Evolutionary conservation across 495 filamentous ascomycete genomes (phyloP).

Genomic region (Penicillium salamii): DNA sequence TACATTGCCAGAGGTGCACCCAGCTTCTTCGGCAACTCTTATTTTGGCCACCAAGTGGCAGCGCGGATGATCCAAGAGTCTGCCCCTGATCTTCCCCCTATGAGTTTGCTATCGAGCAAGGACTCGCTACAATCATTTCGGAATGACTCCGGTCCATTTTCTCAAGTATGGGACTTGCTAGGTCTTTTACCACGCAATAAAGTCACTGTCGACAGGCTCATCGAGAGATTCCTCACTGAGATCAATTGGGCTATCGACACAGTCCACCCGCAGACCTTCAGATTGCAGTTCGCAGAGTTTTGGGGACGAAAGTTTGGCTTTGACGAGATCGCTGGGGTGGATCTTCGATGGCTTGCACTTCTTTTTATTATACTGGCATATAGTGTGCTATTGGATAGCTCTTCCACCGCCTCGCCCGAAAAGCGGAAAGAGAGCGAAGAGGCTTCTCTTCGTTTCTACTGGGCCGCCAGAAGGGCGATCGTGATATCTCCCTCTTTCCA

Average conservation of each 20-base stretch:
- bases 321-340: slow-evolving; percentile 14
- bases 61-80: slow-evolving; percentile 17
- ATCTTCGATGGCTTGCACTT: slow-evolving; percentile 16
- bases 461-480: slow-evolving; percentile 15
- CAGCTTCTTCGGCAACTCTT: slow-evolving; percentile 16
- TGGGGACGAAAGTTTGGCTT: slow-evolving; percentile 18
- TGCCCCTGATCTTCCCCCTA: slow-evolving; percentile 14
- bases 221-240: slow-evolving; percentile 14
- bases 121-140: slow-evolving; percentile 15
- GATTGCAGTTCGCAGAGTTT: slow-evolving; percentile 14
- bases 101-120: slow-evolving; percentile 16
- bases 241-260: slow-evolving; percentile 16
- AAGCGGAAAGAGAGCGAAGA: slow-evolving; percentile 17
- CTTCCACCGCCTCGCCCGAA: slow-evolving; percentile 8
- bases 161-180: slow-evolving; percentile 16
- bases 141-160: slow-evolving; percentile 15
- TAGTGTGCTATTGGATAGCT: slow-evolving; percentile 10
- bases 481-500: slow-evolving; percentile 17
- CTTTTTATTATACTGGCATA: slow-evolving; percentile 16
- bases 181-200: slow-evolving; percentile 17
- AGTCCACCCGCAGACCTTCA: slow-evolving; percentile 13
- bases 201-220: slow-evolving; percentile 13
- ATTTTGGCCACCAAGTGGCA: slow-evolving; percentile 18
- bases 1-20: slow-evolving; percentile 15
- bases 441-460: slow-evolving; percentile 15